Evolutionary conservation across 2,329 filamentous ascomycete species (phyloP).

Genomic region (Pseudocercospora eumusae): DNA sequence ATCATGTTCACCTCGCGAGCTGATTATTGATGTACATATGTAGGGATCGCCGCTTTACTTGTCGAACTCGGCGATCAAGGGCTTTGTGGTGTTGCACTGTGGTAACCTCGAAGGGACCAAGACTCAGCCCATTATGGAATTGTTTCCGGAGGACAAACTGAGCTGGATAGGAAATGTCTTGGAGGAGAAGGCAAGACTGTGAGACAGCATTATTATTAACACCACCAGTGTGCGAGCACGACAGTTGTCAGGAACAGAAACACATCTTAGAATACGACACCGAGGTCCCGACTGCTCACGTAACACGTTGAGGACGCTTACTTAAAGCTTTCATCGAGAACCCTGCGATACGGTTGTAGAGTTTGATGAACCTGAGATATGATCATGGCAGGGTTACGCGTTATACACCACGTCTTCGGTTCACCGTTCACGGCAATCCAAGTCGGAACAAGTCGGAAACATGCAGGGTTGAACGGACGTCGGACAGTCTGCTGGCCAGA

Average conservation of each 20-base stretch:
- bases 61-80: constrained; percentile 27
- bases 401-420: constrained; percentile 26
- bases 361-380: constrained; percentile 5
- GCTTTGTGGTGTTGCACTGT: constrained; percentile 25
- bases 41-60: constrained; percentile 31
- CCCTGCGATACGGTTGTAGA: neutral
- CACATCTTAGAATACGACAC: neutral
- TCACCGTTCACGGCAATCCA: no score
- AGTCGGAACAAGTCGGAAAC: constrained; percentile 23
- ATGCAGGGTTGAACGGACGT: constrained; percentile 20
- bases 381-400: constrained; percentile 22
- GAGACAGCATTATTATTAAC: neutral
- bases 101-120: constrained; percentile 26
- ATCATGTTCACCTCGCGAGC: no score
- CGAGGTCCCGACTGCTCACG: neutral
- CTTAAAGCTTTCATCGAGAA: no score
- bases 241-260: neutral
- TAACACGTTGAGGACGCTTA: no score
- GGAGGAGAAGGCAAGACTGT: constrained; percentile 25
- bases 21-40: neutral
- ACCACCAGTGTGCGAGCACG: neutral
- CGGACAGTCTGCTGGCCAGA: neutral
- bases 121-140: constrained; percentile 24
- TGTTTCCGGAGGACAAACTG: constrained; percentile 24
- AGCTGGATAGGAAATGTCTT: constrained; percentile 25